Evolutionary conservation across 176 grass and related monocot species (phyloP).

Genomic region (Lolium perenne): DNA sequence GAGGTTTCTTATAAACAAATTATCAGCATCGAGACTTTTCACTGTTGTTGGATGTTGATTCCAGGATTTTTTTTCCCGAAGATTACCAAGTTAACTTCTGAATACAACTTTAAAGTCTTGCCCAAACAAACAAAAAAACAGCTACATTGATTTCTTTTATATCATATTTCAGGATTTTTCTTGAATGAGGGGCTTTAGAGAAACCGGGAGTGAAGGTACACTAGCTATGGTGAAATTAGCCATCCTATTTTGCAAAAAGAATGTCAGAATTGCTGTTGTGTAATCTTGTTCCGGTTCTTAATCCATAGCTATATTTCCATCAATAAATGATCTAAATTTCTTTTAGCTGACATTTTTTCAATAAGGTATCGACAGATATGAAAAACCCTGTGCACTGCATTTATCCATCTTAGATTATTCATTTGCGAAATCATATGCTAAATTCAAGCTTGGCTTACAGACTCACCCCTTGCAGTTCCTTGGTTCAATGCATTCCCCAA

Average conservation of each 20-base stretch:
- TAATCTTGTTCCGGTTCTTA: slow-evolving; percentile 28
- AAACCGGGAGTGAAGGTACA: neutral
- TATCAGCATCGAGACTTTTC: neutral
- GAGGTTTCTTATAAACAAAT: neutral
- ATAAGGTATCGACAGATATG: neutral
- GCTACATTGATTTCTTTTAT: neutral
- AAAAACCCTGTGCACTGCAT: neutral
- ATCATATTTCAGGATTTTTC: neutral
- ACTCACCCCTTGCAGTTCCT: slow-evolving; percentile 96
- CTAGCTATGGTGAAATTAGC: slow-evolving; percentile 9
- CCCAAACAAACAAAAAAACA: slow-evolving; percentile 20
- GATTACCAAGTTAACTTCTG: neutral
- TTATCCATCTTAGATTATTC: slow-evolving; percentile 22
- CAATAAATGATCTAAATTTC: slow-evolving; percentile 7
- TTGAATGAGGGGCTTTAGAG: neutral
- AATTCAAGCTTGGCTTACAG: slow-evolving; percentile 14
- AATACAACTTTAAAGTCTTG: neutral
- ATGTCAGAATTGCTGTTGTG: neutral
- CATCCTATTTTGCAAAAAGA: neutral
- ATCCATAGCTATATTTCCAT: slow-evolving; percentile 21
- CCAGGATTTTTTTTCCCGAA: neutral
- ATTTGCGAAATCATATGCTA: slow-evolving; percentile 25
- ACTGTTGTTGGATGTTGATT: neutral
- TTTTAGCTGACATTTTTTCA: neutral
- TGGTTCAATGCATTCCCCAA: slow-evolving; percentile 97